Conservation (phyloP, 2,329 filamentous ascomycete species). For the Calonectria henricotiae region DNA sequence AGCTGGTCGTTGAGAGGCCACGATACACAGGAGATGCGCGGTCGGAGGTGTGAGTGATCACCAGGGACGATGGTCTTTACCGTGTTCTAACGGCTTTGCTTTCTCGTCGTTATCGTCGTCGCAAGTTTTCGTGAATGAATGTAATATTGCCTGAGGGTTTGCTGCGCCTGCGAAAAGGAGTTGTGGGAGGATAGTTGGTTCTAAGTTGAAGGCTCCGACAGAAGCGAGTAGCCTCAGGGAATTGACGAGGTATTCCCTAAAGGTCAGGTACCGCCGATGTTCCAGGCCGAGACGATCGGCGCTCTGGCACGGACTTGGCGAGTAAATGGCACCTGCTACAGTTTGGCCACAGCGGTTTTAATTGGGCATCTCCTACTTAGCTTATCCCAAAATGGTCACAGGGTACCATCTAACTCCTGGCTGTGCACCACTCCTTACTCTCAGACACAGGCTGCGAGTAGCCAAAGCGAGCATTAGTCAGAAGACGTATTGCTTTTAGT, state of each 20-base stretch:
- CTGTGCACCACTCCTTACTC: conserved; percentile 4
- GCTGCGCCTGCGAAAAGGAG: conserved; percentile 24
- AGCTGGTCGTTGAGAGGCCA: conserved; percentile 32
- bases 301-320: conserved; percentile 32
- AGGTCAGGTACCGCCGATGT: conserved; percentile 36
- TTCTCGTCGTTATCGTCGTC: conserved; percentile 11
- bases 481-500: neutral
- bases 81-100: conserved; percentile 4
- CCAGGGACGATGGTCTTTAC: conserved; percentile 5
- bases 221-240: conserved; percentile 41
- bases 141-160: conserved; percentile 18
- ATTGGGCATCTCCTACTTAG: conserved; percentile 41
- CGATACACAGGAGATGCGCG: conserved; percentile 24
- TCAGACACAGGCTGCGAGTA: neutral
- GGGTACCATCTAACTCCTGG: conserved; percentile 4
- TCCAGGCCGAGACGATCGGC: conserved; percentile 43
- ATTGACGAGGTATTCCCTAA: conserved; percentile 44
- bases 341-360: conserved; percentile 32
- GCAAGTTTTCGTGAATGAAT: conserved; percentile 23
- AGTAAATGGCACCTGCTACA: conserved; percentile 15
- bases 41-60: conserved; percentile 14
- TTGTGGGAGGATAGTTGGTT: conserved; percentile 46
- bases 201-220: conserved; percentile 34
- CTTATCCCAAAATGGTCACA: conserved; percentile 28
- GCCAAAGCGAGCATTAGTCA: neutral